These are phyloP conservation scores for Malania oleifera DNA, from an alignment of 164 flowering plant genomes.

Conservation along the genomic window DNA sequence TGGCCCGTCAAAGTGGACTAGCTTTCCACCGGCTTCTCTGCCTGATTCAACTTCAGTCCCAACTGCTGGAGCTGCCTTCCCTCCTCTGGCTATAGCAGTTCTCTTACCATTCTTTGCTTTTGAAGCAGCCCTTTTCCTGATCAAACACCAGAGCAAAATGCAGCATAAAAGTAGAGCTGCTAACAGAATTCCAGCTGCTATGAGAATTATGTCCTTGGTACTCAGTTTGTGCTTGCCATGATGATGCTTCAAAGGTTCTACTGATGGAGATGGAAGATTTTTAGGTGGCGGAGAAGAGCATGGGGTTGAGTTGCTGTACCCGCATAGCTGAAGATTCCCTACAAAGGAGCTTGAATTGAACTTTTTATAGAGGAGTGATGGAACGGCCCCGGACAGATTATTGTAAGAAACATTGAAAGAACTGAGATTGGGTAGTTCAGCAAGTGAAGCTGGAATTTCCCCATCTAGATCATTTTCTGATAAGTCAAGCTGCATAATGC, in stretches of 20 bases:
- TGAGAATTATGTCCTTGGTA: slow-evolving; percentile 70
- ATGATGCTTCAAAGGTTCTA: slow-evolving; percentile 11
- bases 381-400: slow-evolving; percentile 82
- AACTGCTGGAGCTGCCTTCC: slow-evolving; percentile 29
- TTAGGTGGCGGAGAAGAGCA: slow-evolving; percentile 54
- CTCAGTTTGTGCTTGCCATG: slow-evolving; percentile 36
- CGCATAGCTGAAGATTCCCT: slow-evolving; percentile 86
- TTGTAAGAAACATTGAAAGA: slow-evolving; percentile 83
- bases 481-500: slow-evolving; percentile 50
- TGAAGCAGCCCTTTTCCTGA: slow-evolving; percentile 43
- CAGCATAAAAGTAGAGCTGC: slow-evolving; percentile 54
- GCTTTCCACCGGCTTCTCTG: slow-evolving; percentile 74
- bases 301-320: slow-evolving; percentile 50
- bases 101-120: slow-evolving; percentile 27
- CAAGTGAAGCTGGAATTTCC: slow-evolving; percentile 57
- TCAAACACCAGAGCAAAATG: slow-evolving; percentile 59
- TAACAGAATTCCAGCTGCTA: slow-evolving; percentile 62
- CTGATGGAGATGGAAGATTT: slow-evolving; percentile 26
- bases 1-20: slow-evolving; percentile 93
- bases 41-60: slow-evolving; percentile 51
- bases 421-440: slow-evolving; percentile 41
- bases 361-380: slow-evolving; percentile 41
- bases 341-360: slow-evolving; percentile 81
- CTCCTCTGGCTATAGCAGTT: slow-evolving; percentile 24
- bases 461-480: slow-evolving; percentile 57